Conservation (phyloP, 805 yeast species). For the Suhomyces prunicola region DNA sequence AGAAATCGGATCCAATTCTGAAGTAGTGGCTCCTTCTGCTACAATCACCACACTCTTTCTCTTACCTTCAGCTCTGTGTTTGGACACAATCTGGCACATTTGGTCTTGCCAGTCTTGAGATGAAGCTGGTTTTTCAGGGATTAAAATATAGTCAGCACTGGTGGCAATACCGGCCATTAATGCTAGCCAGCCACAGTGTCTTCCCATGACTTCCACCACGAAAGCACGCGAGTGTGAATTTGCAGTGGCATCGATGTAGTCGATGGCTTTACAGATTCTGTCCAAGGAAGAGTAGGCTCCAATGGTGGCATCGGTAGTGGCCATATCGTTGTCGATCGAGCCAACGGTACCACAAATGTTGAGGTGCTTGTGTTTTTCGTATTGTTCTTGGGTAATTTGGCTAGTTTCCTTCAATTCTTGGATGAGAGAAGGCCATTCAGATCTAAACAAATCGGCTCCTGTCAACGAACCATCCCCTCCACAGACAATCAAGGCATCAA, state of each 20-base stretch:
- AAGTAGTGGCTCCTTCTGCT: constrained; percentile 95
- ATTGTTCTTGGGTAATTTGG: constrained; percentile 56
- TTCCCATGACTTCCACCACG: constrained; percentile 98
- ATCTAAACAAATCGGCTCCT: constrained; percentile 92
- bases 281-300: constrained; percentile 95
- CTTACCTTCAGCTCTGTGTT: constrained; percentile 84
- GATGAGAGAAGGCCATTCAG: constrained; percentile 90
- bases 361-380: constrained; percentile 61
- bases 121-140: constrained; percentile 90
- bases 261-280: constrained; percentile 90
- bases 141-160: constrained; percentile 89
- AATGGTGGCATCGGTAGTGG: constrained; percentile 92
- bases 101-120: constrained; percentile 75
- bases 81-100: constrained; percentile 66
- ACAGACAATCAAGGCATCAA: constrained; percentile 92
- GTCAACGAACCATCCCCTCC: constrained; percentile 99
- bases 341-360: constrained; percentile 95
- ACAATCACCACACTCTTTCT: constrained; percentile 95
- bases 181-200: constrained; percentile 99
- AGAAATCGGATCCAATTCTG: constrained; percentile 74
- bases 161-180: constrained; percentile 97
- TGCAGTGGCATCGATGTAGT: constrained; percentile 97
- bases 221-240: constrained; percentile 96
- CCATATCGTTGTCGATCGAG: constrained; percentile 97
- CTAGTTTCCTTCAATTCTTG: constrained; percentile 61